Evolutionary conservation across 176 grass and related monocot species (phyloP).

Genomic region (Oryza glaberrima): DNA sequence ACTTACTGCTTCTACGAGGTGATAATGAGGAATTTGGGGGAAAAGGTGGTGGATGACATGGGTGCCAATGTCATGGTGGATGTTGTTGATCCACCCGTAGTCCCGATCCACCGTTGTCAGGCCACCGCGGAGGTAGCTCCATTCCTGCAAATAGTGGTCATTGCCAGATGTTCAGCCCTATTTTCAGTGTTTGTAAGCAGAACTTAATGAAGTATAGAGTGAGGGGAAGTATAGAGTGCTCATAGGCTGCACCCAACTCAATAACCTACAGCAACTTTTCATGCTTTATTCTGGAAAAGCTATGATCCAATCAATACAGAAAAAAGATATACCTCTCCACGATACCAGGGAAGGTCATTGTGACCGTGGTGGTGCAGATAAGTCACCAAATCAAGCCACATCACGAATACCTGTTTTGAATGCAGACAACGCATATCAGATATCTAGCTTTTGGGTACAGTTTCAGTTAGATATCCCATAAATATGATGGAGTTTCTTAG

Average conservation of each 20-base stretch:
- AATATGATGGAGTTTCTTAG: background rate
- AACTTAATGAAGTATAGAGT: no score
- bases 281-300: no score
- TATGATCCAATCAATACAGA: background rate
- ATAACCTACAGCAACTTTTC: no score
- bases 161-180: background rate
- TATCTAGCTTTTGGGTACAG: background rate
- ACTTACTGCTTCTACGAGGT: constrained; percentile 85
- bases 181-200: background rate
- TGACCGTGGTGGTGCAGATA: constrained; percentile 93
- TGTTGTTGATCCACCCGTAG: constrained; percentile 95
- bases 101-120: constrained; percentile 85
- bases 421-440: background rate
- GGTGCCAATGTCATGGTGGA: constrained; percentile 96
- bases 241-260: background rate
- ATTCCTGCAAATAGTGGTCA: constrained; percentile 50
- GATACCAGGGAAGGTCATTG: constrained; percentile 82
- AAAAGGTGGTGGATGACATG: constrained; percentile 98
- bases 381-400: constrained; percentile 88
- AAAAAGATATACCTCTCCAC: constrained; percentile 58
- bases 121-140: constrained; percentile 89
- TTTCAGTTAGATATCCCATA: constrained; percentile 3
- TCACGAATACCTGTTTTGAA: constrained; percentile 74
- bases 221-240: background rate
- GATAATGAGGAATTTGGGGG: constrained; percentile 93